Percentiles rank a stretch among this genome's conserved stretches.
phyloP scores from a whole-genome alignment of 2,329 filamentous ascomycete genomes.

The Neofusicoccum laricinum region DNA sequence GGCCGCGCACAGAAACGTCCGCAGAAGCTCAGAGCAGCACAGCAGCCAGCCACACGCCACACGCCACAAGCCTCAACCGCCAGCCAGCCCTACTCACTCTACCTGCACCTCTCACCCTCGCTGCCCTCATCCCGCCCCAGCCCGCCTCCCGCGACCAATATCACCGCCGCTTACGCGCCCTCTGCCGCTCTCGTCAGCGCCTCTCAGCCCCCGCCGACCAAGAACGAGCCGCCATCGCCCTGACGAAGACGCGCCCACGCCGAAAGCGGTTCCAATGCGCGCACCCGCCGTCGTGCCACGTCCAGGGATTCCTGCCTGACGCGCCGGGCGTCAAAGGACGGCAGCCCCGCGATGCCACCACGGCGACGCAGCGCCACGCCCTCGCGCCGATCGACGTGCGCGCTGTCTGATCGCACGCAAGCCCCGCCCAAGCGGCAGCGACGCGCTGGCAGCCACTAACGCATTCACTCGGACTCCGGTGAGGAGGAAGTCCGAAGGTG shows the following conservation, averaged over 20 bases:
- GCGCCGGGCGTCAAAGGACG: too few relatives aligned
- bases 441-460: neutral
- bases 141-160: neutral
- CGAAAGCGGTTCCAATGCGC: neutral
- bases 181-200: neutral
- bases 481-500: slow-evolving; percentile 15
- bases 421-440: neutral
- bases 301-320: too few relatives aligned
- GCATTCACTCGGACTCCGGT: slow-evolving; percentile 5
- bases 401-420: neutral
- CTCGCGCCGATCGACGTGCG: neutral
- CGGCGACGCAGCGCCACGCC: neutral
- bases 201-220: too few relatives aligned
- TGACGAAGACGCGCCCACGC: neutral
- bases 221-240: too few relatives aligned
- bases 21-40: too few relatives aligned
- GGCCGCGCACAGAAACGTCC: neutral
- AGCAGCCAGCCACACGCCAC: too few relatives aligned
- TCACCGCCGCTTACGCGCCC: neutral
- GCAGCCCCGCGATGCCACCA: too few relatives aligned
- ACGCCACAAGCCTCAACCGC: neutral
- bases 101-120: neutral
- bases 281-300: neutral
- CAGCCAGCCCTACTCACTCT: too few relatives aligned
- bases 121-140: neutral